Base-by-base conservation (phyloP, 306 rosid species). In the Cucurbita moschata region DNA sequence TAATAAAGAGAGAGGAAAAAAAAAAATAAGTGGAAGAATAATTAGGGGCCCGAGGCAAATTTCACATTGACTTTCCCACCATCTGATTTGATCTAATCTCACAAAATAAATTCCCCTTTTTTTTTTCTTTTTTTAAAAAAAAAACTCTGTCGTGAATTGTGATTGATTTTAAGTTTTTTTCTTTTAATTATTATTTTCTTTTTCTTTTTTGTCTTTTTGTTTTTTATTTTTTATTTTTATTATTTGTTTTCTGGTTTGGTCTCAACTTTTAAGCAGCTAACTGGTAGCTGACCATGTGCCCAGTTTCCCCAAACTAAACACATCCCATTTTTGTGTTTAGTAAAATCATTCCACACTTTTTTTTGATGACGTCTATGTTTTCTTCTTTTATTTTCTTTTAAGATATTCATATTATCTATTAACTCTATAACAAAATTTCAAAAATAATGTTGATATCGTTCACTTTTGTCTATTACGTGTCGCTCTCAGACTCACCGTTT, bases 21-120 rank as follows among this genome's bases (percentile, higher is more conserved):
- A 42, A 2, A 0, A n/a, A 62, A 66, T 77, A 70, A 46, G 96
- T 86, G 92, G 90, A 59, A 18, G 73, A 19, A 21, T 42, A 68
- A 83, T 89, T 89, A 79, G 96, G 90, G 92, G 92, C 96, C 90
- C 96, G 90, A 89, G 92, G 82, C 78, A 81, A 74, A 62, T 61
- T 71, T 79, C 78, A 67, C 69, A 78, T 77, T 74, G 74, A 72
- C 81, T 80, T 71, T 73, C 52, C 67, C 70, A 53, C 76, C 57
- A 59, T 60, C 65, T 26, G 58, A 63, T 40, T 63, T 63, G 70
- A 40, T 42, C 35, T 42, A 5, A n/a, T 70, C 39, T 38, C 54
- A 26, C 26, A 52, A 30, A 37, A 37, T 52, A 72, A 52, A 71
- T 71, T 54, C 75, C 37, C 52, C 26, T 9, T 46, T 14, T n/a